Percentiles rank a stretch among this genome's conserved stretches.
phyloP scores from a whole-genome alignment of 2,329 filamentous ascomycete genomes.

The Diaporthe sp. region DNA sequence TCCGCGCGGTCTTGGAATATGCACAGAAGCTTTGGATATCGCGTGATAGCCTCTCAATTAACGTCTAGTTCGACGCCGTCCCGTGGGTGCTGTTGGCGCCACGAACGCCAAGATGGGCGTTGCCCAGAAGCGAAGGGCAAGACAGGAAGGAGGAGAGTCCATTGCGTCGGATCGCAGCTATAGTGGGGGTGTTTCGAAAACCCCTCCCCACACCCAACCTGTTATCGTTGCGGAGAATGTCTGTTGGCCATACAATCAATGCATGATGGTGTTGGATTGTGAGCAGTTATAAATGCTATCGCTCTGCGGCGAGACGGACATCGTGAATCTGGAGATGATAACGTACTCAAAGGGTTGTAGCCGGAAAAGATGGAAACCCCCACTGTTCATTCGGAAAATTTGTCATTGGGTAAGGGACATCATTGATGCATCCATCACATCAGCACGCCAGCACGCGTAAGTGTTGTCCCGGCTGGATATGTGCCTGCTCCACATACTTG shows the following conservation, averaged over 20 bases:
- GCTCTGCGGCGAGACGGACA: neutral
- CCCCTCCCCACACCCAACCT: neutral
- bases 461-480: neutral
- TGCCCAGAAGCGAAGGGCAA: conserved; percentile 2
- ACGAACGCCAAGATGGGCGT: neutral
- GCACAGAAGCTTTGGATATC: conserved; percentile 9
- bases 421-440: too few relatives aligned
- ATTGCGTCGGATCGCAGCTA: neutral
- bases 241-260: neutral
- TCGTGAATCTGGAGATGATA: neutral
- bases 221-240: neutral
- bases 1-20: neutral
- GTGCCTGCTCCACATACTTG: neutral
- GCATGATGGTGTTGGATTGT: too few relatives aligned
- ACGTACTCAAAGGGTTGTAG: neutral
- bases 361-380: too few relatives aligned
- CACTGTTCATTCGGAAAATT: neutral
- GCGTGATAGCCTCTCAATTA: neutral
- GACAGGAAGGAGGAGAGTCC: conserved; percentile 3
- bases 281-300: neutral
- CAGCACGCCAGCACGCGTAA: neutral
- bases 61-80: neutral
- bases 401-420: neutral
- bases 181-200: neutral
- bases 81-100: too few relatives aligned